These are phyloP conservation scores for Aspergillus viridinutans DNA, from an alignment of 2,329 filamentous ascomycete species.

Conservation along the genomic window DNA sequence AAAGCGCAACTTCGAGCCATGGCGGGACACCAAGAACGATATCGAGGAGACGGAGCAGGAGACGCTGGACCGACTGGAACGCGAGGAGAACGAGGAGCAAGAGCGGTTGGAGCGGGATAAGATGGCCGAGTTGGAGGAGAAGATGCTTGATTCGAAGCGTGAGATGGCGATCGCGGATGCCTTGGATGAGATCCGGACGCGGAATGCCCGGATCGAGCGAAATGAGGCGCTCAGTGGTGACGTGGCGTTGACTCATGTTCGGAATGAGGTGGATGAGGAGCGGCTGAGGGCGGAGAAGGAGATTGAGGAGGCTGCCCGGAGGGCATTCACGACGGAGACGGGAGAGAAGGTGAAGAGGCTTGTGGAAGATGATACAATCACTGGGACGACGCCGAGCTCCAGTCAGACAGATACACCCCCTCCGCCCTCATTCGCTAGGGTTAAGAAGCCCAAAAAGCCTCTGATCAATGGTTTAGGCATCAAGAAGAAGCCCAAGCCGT, in stretches of 20 bases:
- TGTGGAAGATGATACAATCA: conserved; percentile 46
- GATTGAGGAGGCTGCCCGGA: conserved; percentile 74
- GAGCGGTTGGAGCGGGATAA: conserved; percentile 73
- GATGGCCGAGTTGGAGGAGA: conserved; percentile 92
- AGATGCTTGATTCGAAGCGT: conserved; percentile 84
- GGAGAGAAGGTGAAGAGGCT: conserved; percentile 51
- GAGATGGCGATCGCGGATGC: conserved; percentile 98
- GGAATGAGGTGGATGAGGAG: conserved; percentile 55
- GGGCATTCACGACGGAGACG: conserved; percentile 67
- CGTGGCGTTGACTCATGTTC: conserved; percentile 52
- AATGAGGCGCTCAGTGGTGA: conserved; percentile 64
- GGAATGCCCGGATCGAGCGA: conserved; percentile 83
- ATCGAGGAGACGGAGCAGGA: conserved; percentile 79
- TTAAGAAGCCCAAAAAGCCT: conserved; percentile 84
- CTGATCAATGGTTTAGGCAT: conserved; percentile 71
- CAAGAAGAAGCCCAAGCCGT: conserved; percentile 75
- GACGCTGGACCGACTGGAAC: conserved; percentile 75
- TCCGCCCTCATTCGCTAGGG: conserved; percentile 65
- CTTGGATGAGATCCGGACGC: conserved; percentile 85
- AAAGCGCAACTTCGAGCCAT: conserved; percentile 89
- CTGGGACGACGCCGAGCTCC: conserved; percentile 22
- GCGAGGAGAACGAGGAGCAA: conserved; percentile 62
- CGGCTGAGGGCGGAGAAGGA: conserved; percentile 68
- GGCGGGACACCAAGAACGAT: conserved; percentile 64
- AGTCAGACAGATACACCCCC: conserved; percentile 43